Percentiles rank a stretch among this genome's conserved stretches.
Conservation (phyloP, 164 flowering plant species). For the Aristolochia fimbriata region DNA sequence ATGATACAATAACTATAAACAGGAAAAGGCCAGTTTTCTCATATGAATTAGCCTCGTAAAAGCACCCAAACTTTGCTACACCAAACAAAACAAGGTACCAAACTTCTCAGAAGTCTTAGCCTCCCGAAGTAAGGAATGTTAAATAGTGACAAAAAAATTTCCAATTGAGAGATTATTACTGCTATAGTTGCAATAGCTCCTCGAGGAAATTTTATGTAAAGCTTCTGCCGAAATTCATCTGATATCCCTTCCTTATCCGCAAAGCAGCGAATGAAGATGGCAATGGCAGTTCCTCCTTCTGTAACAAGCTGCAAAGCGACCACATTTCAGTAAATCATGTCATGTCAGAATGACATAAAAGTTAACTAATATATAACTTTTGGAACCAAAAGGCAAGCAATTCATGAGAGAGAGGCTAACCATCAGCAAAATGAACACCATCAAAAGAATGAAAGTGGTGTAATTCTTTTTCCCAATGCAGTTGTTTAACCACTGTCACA, state of each 20-base stretch:
- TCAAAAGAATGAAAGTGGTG: constrained; percentile 77
- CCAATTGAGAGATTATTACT: constrained; percentile 22
- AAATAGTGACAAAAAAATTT: background rate
- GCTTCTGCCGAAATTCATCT: constrained; percentile 43
- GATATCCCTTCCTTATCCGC: constrained; percentile 63
- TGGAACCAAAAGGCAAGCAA: background rate
- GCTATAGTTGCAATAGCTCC: constrained; percentile 70
- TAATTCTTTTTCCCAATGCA: constrained; percentile 91
- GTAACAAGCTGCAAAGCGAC: constrained; percentile 43
- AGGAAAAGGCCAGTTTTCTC: background rate
- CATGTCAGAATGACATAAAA: background rate
- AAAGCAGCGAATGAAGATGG: constrained; percentile 84
- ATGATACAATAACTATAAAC: background rate
- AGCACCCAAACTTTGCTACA: too few species aligned
- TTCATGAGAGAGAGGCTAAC: constrained; percentile 27
- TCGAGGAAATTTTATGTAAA: constrained; percentile 58
- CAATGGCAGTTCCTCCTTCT: constrained; percentile 82
- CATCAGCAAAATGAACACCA: constrained; percentile 69
- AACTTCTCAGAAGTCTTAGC: too few species aligned
- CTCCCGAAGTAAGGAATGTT: too few species aligned
- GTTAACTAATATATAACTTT: background rate
- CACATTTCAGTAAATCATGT: background rate
- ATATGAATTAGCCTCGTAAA: background rate
- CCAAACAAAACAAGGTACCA: too few species aligned
- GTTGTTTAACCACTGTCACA: constrained; percentile 86